A percentile compares a stretch with the other conserved stretches of the same genome.
Evolutionary conservation across 2,329 filamentous ascomycete species (phyloP).

Genomic region (Aspergillus sp.): DNA sequence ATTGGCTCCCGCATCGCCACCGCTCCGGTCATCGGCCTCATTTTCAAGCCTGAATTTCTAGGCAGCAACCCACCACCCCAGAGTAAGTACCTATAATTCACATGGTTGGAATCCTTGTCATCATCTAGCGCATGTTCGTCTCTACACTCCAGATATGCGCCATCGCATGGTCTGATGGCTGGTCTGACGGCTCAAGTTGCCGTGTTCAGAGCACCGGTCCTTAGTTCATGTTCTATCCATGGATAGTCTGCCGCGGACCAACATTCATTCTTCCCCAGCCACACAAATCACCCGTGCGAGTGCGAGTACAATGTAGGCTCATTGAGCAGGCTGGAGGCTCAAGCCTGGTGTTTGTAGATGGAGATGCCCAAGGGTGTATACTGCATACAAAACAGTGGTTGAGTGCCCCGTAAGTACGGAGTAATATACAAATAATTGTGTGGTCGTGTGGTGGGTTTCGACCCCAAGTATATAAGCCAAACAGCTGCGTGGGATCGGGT

Average conservation of each 20-base stretch:
- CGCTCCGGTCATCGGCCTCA: slow-evolving; percentile 32
- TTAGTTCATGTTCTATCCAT: not conserved
- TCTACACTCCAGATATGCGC: slow-evolving; percentile 1
- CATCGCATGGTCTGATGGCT: not conserved
- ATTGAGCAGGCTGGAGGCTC: not conserved
- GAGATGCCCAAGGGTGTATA: not conserved
- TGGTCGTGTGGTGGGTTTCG: not conserved
- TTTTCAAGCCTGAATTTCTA: not conserved
- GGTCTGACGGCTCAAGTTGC: not conserved
- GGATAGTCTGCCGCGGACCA: not conserved
- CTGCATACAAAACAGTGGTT: not conserved
- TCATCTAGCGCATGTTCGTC: not conserved
- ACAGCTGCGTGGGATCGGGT: not conserved
- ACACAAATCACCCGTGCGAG: not conserved
- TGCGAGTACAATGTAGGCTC: not conserved
- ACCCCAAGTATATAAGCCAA: not conserved
- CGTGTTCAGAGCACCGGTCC: not conserved
- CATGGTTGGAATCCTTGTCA: not conserved
- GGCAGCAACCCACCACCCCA: not conserved
- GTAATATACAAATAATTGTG: not conserved
- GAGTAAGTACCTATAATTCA: slow-evolving; percentile 1
- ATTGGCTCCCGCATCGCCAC: slow-evolving; percentile 25
- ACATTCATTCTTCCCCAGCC: too few relatives aligned
- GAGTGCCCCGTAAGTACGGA: not conserved
- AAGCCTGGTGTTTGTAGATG: not conserved